Evolutionary conservation across 23 red algal genomes (phyloP), one percentile per base, ranked within the genome.

Genomic region (Gracilaria domingensis): DNA sequence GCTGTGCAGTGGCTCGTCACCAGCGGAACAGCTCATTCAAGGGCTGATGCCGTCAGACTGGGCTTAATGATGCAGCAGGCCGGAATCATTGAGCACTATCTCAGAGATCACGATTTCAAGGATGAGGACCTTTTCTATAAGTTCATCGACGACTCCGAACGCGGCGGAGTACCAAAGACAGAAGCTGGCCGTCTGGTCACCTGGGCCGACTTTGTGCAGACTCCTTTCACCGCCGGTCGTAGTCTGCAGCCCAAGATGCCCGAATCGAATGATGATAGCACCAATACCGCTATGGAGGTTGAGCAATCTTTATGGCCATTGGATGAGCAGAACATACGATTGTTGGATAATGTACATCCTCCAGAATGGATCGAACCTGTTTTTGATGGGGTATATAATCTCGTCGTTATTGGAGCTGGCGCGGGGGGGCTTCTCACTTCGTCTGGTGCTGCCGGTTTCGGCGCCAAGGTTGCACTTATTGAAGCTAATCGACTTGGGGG

Each of bases 401-500:
- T 95, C 4, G 71, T 95, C 1, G 91, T 93, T 6, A 81, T 86
- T 35, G 94, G 94, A 8, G 94, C 94, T 2, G 94, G 94, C 0
- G 88, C 94, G 12, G 94, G 94, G 20, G 94, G 94, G 0, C 78
- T 95, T n/a, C 80, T 95, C 66, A 95, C 94, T 0, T 82, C 86
- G 3, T 24, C 79, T 18, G 85, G 79, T 16, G 73, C 86, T 16
- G 97, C 93, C 2, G 88, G 88, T 21, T 26, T 93, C 25, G 97
- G 97, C 16, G 97, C 94, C 21, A 91, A 91, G 50, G 97, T 99
- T 30, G 97, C 93, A n/a, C 78, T 99, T 38, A 85, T 95, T 40
- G 97, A 99, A 70, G 82, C 81, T 0, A 82, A 91, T 61, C 44
- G 71, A 4, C 78, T 99, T 12, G 97, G 97, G 25, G 97, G 97